phyloP scores from a whole-genome alignment of 2,329 filamentous ascomycete genomes.

The Verruconis gallopava region DNA sequence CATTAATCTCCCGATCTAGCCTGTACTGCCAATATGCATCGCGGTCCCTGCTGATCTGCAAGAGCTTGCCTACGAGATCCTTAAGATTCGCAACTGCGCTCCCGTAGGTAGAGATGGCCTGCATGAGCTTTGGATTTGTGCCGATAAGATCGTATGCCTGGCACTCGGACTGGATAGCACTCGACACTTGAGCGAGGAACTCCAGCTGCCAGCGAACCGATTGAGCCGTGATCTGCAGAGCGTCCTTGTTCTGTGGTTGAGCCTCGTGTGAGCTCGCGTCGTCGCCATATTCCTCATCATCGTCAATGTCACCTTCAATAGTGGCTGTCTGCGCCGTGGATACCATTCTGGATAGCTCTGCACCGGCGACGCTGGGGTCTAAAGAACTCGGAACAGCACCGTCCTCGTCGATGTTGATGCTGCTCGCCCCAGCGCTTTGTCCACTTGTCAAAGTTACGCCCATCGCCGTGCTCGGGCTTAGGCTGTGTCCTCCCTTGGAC shows the following conservation, averaged over 20 bases:
- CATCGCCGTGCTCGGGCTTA: neutral
- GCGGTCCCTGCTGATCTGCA: slow-evolving; percentile 85
- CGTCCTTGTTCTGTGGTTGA: slow-evolving; percentile 68
- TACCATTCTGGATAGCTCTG: slow-evolving; percentile 35
- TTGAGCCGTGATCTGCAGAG: slow-evolving; percentile 93
- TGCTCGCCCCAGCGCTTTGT: slow-evolving; percentile 28
- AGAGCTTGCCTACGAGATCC: slow-evolving; percentile 67
- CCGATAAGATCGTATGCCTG: slow-evolving; percentile 53
- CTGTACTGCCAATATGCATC: slow-evolving; percentile 97
- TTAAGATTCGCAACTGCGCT: slow-evolving; percentile 80
- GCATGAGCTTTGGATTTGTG: slow-evolving; percentile 61
- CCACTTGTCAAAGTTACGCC: neutral
- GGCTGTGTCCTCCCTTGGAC: slow-evolving; percentile 12
- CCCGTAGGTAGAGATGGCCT: slow-evolving; percentile 77
- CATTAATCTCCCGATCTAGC: slow-evolving; percentile 78
- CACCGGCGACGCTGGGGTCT: slow-evolving; percentile 44
- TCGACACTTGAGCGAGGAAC: slow-evolving; percentile 71
- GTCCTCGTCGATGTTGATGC: slow-evolving; percentile 39
- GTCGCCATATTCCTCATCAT: slow-evolving; percentile 67
- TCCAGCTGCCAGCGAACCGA: slow-evolving; percentile 89
- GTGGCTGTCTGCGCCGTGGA: slow-evolving; percentile 37
- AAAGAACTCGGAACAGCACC: slow-evolving; percentile 41
- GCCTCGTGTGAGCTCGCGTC: slow-evolving; percentile 67
- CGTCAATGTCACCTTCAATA: slow-evolving; percentile 46
- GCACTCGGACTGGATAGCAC: slow-evolving; percentile 64